phyloP scores from a whole-genome alignment of 768 basidiomycete genomes.

The Porpolomopsis calyptriformis region DNA sequence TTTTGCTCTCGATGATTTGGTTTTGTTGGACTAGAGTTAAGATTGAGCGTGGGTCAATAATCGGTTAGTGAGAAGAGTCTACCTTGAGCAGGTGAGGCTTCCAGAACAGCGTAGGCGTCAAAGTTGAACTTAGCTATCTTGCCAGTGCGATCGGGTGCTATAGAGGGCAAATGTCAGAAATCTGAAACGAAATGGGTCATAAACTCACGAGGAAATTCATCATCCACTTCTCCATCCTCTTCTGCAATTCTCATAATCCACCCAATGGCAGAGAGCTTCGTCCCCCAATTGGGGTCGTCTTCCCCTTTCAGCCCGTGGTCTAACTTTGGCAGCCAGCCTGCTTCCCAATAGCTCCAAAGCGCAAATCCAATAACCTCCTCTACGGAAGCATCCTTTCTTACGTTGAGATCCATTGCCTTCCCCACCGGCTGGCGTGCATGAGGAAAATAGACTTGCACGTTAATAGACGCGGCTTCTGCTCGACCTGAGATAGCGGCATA shows the following conservation, averaged over 20 bases:
- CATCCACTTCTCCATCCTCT: constrained; percentile 96
- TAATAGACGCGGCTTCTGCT: constrained; percentile 48
- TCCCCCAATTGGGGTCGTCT: constrained; percentile 50
- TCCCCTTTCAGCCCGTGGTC: constrained; percentile 53
- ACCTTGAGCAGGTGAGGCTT: constrained; percentile 66
- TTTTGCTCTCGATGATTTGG: constrained; percentile 63
- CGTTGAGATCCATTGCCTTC: constrained; percentile 55
- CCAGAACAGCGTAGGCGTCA: constrained; percentile 80
- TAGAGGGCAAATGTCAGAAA: constrained; percentile 6
- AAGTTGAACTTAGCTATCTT: constrained; percentile 84
- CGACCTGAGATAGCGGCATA: constrained; percentile 82
- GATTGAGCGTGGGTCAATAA: constrained; percentile 19
- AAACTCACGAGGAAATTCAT: constrained; percentile 89
- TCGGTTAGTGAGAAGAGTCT: constrained; percentile 3
- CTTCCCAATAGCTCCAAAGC: constrained; percentile 89
- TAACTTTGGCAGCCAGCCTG: constrained; percentile 67
- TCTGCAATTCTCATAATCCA: constrained; percentile 94
- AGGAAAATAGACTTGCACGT: constrained; percentile 78
- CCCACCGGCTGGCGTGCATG: constrained; percentile 52
- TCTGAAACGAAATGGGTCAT: not conserved
- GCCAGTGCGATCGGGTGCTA: constrained; percentile 83
- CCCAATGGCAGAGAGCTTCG: constrained; percentile 61
- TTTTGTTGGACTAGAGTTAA: constrained; percentile 54
- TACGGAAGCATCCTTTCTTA: constrained; percentile 80
- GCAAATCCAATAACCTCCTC: constrained; percentile 95